phyloP scores from a whole-genome alignment of 2,329 filamentous ascomycete genomes.

The Stachybotrys echinatus region DNA sequence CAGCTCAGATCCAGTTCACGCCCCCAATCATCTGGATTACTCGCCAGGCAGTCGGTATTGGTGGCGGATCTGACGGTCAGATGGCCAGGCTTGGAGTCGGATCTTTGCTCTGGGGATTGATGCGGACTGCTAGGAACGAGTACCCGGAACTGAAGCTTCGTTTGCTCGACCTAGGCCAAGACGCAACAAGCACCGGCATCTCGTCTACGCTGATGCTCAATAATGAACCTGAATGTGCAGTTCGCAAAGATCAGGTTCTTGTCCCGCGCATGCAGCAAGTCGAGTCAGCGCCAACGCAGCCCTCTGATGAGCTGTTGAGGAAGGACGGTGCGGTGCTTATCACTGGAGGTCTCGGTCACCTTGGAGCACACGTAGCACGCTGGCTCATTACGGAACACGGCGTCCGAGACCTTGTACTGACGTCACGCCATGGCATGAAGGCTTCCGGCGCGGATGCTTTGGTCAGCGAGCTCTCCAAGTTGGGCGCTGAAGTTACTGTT shows the following conservation, averaged over 20 bases:
- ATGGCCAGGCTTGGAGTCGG: neutral
- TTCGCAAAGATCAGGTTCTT: conserved; percentile 6
- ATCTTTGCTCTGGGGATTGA: conserved; percentile 9
- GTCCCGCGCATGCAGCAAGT: conserved; percentile 8
- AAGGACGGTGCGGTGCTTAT: conserved; percentile 10
- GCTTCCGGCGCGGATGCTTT: conserved; percentile 3
- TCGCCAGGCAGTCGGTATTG: neutral
- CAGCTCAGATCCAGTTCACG: neutral
- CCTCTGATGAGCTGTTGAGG: conserved; percentile 2
- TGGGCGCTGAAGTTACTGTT: conserved; percentile 7
- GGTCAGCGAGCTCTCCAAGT: conserved; percentile 5
- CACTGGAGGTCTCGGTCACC: conserved; percentile 9
- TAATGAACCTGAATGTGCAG: conserved; percentile 8
- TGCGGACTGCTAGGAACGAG: conserved; percentile 11
- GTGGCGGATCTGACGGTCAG: neutral
- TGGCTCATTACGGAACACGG: conserved; percentile 6
- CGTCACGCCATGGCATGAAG: conserved; percentile 6
- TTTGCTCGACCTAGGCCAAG: conserved; percentile 7
- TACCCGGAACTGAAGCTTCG: conserved; percentile 9
- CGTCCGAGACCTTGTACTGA: conserved; percentile 8
- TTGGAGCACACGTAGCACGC: conserved; percentile 8
- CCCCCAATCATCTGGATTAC: neutral
- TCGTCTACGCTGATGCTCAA: neutral
- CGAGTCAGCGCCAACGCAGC: neutral
- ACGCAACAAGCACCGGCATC: neutral